Base-by-base conservation (phyloP, 352 stramenopile genomes). In the Hyaloperonospora brassicae region DNA sequence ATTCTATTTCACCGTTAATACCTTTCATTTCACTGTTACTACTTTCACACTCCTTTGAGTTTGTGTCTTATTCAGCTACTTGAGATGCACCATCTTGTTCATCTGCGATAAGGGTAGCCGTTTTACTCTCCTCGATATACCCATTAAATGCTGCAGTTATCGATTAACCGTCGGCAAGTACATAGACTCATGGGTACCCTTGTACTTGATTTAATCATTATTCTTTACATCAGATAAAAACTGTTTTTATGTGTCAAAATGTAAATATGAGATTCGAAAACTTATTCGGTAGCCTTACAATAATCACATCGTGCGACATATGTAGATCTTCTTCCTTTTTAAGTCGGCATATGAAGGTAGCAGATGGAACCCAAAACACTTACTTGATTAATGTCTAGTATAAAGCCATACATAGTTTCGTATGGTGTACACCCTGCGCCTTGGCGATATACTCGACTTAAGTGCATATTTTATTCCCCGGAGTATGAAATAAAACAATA, bases 201-300 rank as follows among this genome's bases (percentile, higher is more conserved):
- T 50, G 49, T 54, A 57, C 10, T 54, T 62, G 12, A 54, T 54
- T 8, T 1, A 50, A 39, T 62, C 43, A 30, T 55, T 57, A 12
- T 55, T 30, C 23, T 62, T 62, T 2, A 57, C 36, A 39, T 62
- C 48, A 14, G 56, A 43, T 21, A 50, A 36, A 51, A 62, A 5
- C 24, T 31, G 43, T 24, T 22, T 49, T 54, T 49, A n/a, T 57
- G 36, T 0, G 49, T 51, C 41, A 44, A 27, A 35, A 47, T 57
- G 13, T 57, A 54, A 0, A 57, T 44, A 36, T 54, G 36, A 21
- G 43, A 51, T 6, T 25, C 48, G 1, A 62, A 35, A 41, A 62
- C 49, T 23, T 17, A 53, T 35, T 22, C 44, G 43, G 24, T 62
- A 57, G 2, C 17, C 41, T 3, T 30, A 14, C 1, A 31, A 22